phyloP scores from a whole-genome alignment of 768 basidiomycete species.

The Hypholoma sublateritium region DNA sequence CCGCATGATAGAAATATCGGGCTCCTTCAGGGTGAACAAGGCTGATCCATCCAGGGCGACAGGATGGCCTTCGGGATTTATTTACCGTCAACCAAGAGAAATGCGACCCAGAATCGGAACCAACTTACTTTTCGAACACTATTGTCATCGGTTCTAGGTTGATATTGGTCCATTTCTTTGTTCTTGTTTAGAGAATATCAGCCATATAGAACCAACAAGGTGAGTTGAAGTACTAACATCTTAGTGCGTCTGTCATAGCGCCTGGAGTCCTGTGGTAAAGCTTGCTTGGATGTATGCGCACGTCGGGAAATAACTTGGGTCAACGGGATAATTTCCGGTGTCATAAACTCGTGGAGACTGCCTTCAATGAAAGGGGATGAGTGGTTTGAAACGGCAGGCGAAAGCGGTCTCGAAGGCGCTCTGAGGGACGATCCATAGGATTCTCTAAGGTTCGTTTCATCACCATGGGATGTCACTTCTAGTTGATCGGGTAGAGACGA shows the following conservation, averaged over 20 bases:
- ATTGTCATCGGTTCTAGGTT: not conserved
- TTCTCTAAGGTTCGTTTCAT: too few relatives aligned
- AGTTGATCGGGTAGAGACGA: too few relatives aligned
- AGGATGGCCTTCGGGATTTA: slow-evolving; percentile 14
- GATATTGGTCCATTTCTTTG: not conserved
- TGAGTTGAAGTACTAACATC: not conserved
- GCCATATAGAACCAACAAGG: too few relatives aligned
- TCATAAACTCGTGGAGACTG: too few relatives aligned
- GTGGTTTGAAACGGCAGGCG: too few relatives aligned
- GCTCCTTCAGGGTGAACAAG: slow-evolving; percentile 61
- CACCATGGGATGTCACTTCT: too few relatives aligned
- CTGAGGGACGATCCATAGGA: too few relatives aligned
- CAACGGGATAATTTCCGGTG: slow-evolving; percentile 19
- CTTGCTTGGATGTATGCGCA: too few relatives aligned
- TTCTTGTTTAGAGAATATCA: not conserved
- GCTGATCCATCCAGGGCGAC: slow-evolving; percentile 42
- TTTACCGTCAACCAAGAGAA: not conserved
- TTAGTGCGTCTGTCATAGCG: not conserved
- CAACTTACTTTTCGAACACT: slow-evolving; percentile 11
- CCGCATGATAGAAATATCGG: slow-evolving; percentile 52
- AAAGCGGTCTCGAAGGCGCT: too few relatives aligned
- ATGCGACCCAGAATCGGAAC: not conserved
- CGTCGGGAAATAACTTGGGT: not conserved
- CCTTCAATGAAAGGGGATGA: too few relatives aligned
- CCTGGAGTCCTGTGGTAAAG: not conserved